phyloP scores from a whole-genome alignment of 768 basidiomycete genomes.

The Mycena haematopus region DNA sequence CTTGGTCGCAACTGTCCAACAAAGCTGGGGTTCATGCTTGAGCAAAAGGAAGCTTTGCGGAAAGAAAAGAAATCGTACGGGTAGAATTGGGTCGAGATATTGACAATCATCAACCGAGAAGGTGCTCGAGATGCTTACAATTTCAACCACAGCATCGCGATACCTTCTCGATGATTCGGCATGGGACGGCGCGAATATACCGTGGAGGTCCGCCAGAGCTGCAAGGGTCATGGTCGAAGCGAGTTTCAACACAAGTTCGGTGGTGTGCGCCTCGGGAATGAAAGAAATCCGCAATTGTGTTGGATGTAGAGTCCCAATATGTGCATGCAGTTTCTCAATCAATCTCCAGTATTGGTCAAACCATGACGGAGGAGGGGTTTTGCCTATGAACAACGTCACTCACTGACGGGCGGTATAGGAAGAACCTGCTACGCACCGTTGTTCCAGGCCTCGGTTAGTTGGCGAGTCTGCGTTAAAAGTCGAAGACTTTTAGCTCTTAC shows the following conservation, averaged over 20 bases:
- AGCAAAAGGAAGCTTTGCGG: not conserved
- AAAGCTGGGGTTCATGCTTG: slow-evolving; percentile 3
- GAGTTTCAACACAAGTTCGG: slow-evolving; percentile 21
- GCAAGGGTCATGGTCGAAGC: slow-evolving; percentile 19
- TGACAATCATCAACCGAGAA: slow-evolving; percentile 27
- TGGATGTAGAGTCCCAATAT: slow-evolving; percentile 16
- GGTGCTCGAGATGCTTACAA: slow-evolving; percentile 29
- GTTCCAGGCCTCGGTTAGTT: slow-evolving; percentile 17
- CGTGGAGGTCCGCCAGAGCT: slow-evolving; percentile 27
- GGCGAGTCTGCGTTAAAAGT: slow-evolving; percentile 16
- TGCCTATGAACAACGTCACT: not conserved
- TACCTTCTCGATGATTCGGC: slow-evolving; percentile 25
- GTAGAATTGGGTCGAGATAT: slow-evolving; percentile 27
- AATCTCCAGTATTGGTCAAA: slow-evolving; percentile 28
- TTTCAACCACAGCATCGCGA: slow-evolving; percentile 24
- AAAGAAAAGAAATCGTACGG: slow-evolving; percentile 10
- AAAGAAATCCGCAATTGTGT: slow-evolving; percentile 21
- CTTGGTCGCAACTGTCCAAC: slow-evolving; percentile 29
- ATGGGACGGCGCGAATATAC: slow-evolving; percentile 27
- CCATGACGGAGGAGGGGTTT: slow-evolving; percentile 18
- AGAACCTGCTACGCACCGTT: slow-evolving; percentile 3
- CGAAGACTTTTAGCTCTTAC: slow-evolving; percentile 23
- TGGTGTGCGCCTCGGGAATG: slow-evolving; percentile 23
- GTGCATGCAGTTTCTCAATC: slow-evolving; percentile 18
- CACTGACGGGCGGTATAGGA: not conserved